A percentile compares a stretch with the other conserved stretches of the same genome.
These are phyloP conservation scores for Haplosporangium gracile DNA, from an alignment of 192 early-diverging fungal genomes.

Conservation along the genomic window DNA sequence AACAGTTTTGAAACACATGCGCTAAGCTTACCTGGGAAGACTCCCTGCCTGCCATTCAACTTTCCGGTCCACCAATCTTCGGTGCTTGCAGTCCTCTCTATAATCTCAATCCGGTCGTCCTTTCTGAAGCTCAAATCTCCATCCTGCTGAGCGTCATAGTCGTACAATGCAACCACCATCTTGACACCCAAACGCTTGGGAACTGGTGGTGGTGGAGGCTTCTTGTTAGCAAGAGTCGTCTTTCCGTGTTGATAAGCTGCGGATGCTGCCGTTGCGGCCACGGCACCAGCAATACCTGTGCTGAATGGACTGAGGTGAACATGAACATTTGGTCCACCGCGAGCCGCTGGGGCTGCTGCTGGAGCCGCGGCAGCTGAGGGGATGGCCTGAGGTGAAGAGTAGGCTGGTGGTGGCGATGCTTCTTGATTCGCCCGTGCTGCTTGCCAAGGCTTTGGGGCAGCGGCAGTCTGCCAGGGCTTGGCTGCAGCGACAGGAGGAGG, in stretches of 20 bases:
- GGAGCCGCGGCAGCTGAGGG: slow-evolving; percentile 23
- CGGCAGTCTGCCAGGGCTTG: slow-evolving; percentile 24
- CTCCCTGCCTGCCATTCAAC: slow-evolving; percentile 68
- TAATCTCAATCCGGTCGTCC: slow-evolving; percentile 79
- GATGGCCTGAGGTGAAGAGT: slow-evolving; percentile 21
- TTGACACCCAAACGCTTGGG: slow-evolving; percentile 43
- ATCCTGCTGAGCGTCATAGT: slow-evolving; percentile 79
- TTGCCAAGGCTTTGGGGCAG: slow-evolving; percentile 39
- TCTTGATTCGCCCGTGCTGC: slow-evolving; percentile 5
- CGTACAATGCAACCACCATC: slow-evolving; percentile 81
- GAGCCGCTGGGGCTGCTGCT: background rate
- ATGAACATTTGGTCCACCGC: slow-evolving; percentile 41
- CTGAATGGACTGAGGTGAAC: slow-evolving; percentile 51
- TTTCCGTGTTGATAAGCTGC: slow-evolving; percentile 27
- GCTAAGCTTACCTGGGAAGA: slow-evolving; percentile 76
- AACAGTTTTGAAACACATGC: background rate
- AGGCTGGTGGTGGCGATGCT: slow-evolving; percentile 43
- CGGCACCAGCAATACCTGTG: slow-evolving; percentile 33
- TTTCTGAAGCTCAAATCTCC: slow-evolving; percentile 80
- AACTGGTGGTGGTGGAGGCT: slow-evolving; percentile 54
- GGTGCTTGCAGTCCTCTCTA: slow-evolving; percentile 69
- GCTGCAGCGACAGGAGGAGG: slow-evolving; percentile 8
- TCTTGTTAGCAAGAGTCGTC: slow-evolving; percentile 21
- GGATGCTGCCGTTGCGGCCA: slow-evolving; percentile 36
- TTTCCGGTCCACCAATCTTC: slow-evolving; percentile 91